Evolutionary conservation across 306 rosid species (phyloP).

Genomic region (Dryas octopetala): DNA sequence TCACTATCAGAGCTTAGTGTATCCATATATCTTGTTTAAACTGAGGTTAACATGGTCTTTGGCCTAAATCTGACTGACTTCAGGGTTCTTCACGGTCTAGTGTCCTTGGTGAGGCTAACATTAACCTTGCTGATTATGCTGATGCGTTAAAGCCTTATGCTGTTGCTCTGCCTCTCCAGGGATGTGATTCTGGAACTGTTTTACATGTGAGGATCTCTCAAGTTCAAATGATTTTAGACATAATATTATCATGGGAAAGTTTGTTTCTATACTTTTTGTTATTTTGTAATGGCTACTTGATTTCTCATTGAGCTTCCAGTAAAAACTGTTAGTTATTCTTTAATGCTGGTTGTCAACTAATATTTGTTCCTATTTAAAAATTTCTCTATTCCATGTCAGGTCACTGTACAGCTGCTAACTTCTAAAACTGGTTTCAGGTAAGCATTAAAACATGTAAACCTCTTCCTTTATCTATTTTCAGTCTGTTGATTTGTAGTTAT

Average conservation of each 20-base stretch:
- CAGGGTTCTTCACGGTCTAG: slow-evolving; percentile 96
- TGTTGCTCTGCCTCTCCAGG: slow-evolving; percentile 67
- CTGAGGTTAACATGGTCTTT: slow-evolving; percentile 35
- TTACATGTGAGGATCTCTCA: slow-evolving; percentile 76
- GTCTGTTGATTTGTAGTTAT: slow-evolving; percentile 32
- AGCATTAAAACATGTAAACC: slow-evolving; percentile 29
- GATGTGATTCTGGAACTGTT: slow-evolving; percentile 76
- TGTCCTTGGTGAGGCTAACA: slow-evolving; percentile 86
- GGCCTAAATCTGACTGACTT: slow-evolving; percentile 33
- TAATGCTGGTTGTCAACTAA: slow-evolving; percentile 8
- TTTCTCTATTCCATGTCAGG: slow-evolving; percentile 59
- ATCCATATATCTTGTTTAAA: slow-evolving; percentile 10
- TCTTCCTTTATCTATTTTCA: slow-evolving; percentile 32
- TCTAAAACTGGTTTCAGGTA: slow-evolving; percentile 99
- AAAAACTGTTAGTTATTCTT: slow-evolving; percentile 20
- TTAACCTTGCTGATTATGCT: slow-evolving; percentile 89
- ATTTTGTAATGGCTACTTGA: slow-evolving; percentile 9
- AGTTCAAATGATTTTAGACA: slow-evolving; percentile 20
- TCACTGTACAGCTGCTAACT: slow-evolving; percentile 94
- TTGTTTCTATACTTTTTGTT: slow-evolving; percentile 10
- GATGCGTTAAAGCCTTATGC: slow-evolving; percentile 89
- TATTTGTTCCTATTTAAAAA: neutral
- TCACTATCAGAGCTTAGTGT: slow-evolving; percentile 14
- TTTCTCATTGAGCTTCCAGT: slow-evolving; percentile 23
- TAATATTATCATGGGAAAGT: slow-evolving; percentile 10